Conservation (phyloP, 495 filamentous ascomycete genomes). For the Penicillium nucicola region DNA sequence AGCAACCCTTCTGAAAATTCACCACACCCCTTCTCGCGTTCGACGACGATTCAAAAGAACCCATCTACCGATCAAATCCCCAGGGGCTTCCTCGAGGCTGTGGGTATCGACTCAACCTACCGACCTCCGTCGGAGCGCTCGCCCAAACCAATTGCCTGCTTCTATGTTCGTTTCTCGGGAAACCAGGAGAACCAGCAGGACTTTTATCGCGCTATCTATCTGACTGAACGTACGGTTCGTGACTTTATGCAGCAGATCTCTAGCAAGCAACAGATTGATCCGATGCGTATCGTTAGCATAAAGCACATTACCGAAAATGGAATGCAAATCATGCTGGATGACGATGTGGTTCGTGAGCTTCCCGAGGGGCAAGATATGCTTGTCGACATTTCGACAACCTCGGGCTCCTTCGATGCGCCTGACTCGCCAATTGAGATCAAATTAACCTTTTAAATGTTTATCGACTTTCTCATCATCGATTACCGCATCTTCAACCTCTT, state of each 20-base stretch:
- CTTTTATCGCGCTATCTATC: constrained; percentile 83
- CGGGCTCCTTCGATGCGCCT: constrained; percentile 8
- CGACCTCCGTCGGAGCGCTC: constrained; percentile 70
- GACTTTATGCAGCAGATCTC: constrained; percentile 71
- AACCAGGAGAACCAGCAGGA: constrained; percentile 52
- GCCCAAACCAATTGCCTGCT: constrained; percentile 79
- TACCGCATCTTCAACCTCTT: not conserved
- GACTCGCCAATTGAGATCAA: constrained; percentile 35
- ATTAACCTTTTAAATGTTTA: constrained; percentile 31
- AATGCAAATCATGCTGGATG: constrained; percentile 81
- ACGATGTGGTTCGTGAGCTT: constrained; percentile 83
- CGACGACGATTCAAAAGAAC: constrained; percentile 47
- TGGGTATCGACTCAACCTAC: constrained; percentile 85
- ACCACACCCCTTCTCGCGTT: constrained; percentile 25
- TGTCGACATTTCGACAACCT: constrained; percentile 53
- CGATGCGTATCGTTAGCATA: constrained; percentile 61
- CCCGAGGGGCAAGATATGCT: constrained; percentile 90
- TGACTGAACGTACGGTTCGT: constrained; percentile 67
- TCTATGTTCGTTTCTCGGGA: constrained; percentile 71
- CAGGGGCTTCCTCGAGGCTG: constrained; percentile 83
- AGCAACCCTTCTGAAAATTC: constrained; percentile 48
- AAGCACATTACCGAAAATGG: constrained; percentile 69
- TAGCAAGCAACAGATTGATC: constrained; percentile 74
- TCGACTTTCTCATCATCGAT: too few relatives aligned
- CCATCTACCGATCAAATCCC: constrained; percentile 41